phyloP scores from a whole-genome alignment of 345 rosid genomes.

The Eucalyptus brandiana region DNA sequence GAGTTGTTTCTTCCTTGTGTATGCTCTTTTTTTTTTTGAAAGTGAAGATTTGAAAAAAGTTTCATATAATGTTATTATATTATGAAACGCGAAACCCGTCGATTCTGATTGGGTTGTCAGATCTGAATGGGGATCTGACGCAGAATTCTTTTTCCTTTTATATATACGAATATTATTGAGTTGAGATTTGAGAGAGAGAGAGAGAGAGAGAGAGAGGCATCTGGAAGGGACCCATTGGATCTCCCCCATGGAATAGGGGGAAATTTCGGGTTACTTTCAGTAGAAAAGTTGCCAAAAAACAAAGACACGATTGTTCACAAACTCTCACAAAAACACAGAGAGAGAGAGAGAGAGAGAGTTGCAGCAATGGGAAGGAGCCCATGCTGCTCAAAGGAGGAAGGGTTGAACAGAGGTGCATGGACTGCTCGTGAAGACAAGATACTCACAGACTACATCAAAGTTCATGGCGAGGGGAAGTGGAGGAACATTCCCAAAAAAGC shows the following conservation, averaged over 20 bases:
- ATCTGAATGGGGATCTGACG: background rate
- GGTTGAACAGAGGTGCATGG: constrained; percentile 16
- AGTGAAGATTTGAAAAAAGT: background rate
- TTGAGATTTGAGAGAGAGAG: background rate
- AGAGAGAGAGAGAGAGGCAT: background rate
- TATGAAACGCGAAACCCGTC: background rate
- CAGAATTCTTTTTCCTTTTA: background rate
- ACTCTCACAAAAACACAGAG: background rate
- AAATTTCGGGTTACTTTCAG: background rate
- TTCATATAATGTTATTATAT: background rate
- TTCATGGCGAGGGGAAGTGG: constrained; percentile 21
- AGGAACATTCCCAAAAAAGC: constrained; percentile 6
- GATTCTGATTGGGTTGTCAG: background rate
- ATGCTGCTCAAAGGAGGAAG: constrained; percentile 6
- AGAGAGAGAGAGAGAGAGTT: background rate
- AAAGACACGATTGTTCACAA: background rate
- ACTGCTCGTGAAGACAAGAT: constrained; percentile 11
- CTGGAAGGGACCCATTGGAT: background rate
- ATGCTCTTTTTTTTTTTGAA: background rate
- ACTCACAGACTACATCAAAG: constrained; percentile 8
- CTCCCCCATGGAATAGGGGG: background rate
- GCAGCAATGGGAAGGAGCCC: constrained; percentile 8
- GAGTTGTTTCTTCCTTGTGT: background rate
- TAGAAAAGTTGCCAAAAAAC: background rate
- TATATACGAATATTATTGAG: background rate